A percentile compares a stretch with the other conserved stretches of the same genome.
Conservation (phyloP, 306 rosid genomes). For the Medicago arabica region DNA sequence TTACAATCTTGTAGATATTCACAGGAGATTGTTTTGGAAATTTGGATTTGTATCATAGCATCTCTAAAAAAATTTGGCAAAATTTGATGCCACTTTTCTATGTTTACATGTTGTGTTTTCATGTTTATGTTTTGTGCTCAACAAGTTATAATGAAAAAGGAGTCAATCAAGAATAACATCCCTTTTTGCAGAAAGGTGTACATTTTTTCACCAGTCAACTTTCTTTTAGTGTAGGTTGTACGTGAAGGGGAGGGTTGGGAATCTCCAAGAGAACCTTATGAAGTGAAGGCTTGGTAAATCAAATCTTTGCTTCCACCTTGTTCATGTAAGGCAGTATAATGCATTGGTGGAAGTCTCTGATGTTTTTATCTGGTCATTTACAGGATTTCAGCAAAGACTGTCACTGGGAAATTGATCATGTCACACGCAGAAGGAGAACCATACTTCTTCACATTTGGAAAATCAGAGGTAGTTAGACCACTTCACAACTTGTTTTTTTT, state of each 20-base stretch:
- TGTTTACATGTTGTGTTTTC: background rate
- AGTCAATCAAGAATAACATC: constrained; percentile 1
- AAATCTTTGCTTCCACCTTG: constrained; percentile 21
- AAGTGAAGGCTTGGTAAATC: constrained; percentile 92
- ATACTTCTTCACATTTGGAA: constrained; percentile 86
- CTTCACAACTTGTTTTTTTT: constrained; percentile 27
- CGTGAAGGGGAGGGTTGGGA: constrained; percentile 97
- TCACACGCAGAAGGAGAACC: constrained; percentile 77
- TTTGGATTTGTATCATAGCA: constrained; percentile 3
- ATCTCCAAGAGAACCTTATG: constrained; percentile 95
- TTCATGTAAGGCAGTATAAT: constrained; percentile 30
- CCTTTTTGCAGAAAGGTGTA: background rate
- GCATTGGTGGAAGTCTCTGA: constrained; percentile 35
- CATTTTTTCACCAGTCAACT: constrained; percentile 27
- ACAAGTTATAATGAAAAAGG: constrained; percentile 5
- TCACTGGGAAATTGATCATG: constrained; percentile 69
- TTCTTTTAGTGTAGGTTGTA: constrained; percentile 61
- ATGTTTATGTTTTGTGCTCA: constrained; percentile 8
- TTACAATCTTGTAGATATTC: background rate
- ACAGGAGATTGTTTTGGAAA: constrained; percentile 14
- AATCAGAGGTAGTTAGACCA: constrained; percentile 73
- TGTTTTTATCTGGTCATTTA: constrained; percentile 47
- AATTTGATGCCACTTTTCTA: constrained; percentile 6
- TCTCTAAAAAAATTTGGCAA: background rate
- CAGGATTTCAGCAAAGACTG: constrained; percentile 88